These are phyloP conservation scores for Phytophthora nicotianae DNA, from an alignment of 352 stramenopile species.

Conservation along the genomic window DNA sequence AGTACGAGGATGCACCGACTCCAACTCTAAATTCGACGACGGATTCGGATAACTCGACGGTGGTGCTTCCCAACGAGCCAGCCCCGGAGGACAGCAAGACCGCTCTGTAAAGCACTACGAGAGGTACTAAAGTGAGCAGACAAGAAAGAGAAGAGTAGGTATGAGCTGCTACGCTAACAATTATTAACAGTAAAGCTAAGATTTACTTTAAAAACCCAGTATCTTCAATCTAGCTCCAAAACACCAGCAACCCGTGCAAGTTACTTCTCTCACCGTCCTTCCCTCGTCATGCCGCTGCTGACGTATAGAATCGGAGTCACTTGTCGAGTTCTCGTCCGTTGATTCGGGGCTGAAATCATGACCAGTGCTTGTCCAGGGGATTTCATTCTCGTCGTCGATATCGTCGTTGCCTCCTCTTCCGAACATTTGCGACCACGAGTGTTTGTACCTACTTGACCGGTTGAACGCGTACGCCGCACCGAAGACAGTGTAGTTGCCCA, in stretches of 20 bases:
- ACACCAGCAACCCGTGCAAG: conserved; percentile 29
- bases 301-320: conserved; percentile 7
- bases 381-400: conserved; percentile 24
- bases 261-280: conserved; percentile 14
- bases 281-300: conserved; percentile 7
- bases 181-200: too few species aligned
- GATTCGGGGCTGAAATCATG: conserved; percentile 22
- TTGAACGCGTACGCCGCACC: conserved; percentile 38
- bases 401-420: conserved; percentile 27
- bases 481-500: conserved; percentile 40
- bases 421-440: conserved; percentile 61
- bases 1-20: conserved; percentile 11
- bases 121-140: too few species aligned
- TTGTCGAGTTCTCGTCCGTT: conserved; percentile 21
- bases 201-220: too few species aligned
- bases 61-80: conserved; percentile 2
- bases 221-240: conserved; percentile 13
- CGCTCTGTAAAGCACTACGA: too few species aligned
- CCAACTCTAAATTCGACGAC: conserved; percentile 10
- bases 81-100: neutral
- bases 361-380: conserved; percentile 22
- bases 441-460: conserved; percentile 36
- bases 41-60: conserved; percentile 2
- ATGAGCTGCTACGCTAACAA: too few species aligned
- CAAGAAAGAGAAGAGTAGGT: too few species aligned